A percentile compares a stretch with the other conserved stretches of the same genome.
phyloP scores from a whole-genome alignment of 2,329 filamentous ascomycete species.

The Xylaria sp. region DNA sequence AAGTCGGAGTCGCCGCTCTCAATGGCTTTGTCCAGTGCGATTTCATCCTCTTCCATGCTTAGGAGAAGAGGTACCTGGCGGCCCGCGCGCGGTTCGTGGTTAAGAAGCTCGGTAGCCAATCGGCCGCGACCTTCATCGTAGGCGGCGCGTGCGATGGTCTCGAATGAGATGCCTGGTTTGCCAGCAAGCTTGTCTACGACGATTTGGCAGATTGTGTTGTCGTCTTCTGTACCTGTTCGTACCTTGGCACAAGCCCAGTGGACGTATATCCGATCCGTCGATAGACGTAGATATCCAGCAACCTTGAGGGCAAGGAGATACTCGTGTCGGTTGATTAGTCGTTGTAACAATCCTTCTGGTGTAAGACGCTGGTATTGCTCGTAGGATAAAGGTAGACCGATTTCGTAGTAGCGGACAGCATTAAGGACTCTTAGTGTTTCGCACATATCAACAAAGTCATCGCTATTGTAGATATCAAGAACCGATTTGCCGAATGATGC shows the following conservation, averaged over 20 bases:
- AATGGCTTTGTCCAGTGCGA: slow-evolving; percentile 93
- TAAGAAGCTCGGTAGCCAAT: slow-evolving; percentile 85
- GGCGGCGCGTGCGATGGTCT: slow-evolving; percentile 84
- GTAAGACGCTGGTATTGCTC: slow-evolving; percentile 91
- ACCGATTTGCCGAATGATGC: slow-evolving; percentile 98
- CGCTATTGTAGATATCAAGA: slow-evolving; percentile 92
- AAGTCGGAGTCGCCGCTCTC: slow-evolving; percentile 93
- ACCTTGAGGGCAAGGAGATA: slow-evolving; percentile 87
- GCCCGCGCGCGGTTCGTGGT: slow-evolving; percentile 91
- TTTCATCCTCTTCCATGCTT: slow-evolving; percentile 91
- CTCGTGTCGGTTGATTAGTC: slow-evolving; percentile 82
- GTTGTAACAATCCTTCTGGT: slow-evolving; percentile 78
- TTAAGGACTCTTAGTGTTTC: slow-evolving; percentile 90
- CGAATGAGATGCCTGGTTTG: slow-evolving; percentile 91
- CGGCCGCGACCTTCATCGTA: slow-evolving; percentile 87
- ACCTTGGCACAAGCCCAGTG: slow-evolving; percentile 98
- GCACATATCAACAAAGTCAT: slow-evolving; percentile 98
- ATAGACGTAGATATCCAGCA: slow-evolving; percentile 78
- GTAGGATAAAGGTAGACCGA: slow-evolving; percentile 85
- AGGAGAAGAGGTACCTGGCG: slow-evolving; percentile 90
- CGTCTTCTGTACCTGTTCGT: slow-evolving; percentile 74
- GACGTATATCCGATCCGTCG: slow-evolving; percentile 86
- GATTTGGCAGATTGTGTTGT: slow-evolving; percentile 78
- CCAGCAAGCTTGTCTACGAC: slow-evolving; percentile 83
- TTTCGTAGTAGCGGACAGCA: slow-evolving; percentile 82